Conservation (phyloP, 345 rosid genomes). For the Eutrema japonicum region DNA sequence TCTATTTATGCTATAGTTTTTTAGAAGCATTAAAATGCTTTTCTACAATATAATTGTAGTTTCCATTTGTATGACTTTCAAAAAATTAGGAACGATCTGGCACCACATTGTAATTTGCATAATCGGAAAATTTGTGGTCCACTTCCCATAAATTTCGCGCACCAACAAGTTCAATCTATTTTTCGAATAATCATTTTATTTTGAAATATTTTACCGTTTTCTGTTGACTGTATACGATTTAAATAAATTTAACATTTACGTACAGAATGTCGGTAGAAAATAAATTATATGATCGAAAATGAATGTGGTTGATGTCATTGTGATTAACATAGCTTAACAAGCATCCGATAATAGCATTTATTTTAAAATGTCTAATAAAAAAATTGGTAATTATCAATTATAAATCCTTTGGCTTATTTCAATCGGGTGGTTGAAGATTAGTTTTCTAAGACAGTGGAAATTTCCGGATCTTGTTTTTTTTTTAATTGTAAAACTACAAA, state of each 20-base stretch:
- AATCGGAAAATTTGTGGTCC: conserved; percentile 35
- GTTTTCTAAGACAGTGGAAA: conserved; percentile 42
- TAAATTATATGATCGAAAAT: conserved; percentile 7
- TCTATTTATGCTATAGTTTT: conserved; percentile 24
- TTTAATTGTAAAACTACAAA: conserved; percentile 24
- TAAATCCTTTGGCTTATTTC: conserved; percentile 32
- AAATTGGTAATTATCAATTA: not conserved
- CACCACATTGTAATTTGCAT: conserved; percentile 36
- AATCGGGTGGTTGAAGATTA: conserved; percentile 45
- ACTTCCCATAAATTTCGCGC: conserved; percentile 14
- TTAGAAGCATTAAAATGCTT: conserved; percentile 3
- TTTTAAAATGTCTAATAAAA: not conserved
- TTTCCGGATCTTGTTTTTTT: conserved; percentile 21
- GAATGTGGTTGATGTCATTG: conserved; percentile 42
- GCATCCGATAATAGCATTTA: conserved; percentile 30
- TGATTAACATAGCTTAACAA: conserved; percentile 42
- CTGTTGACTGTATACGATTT: conserved; percentile 23
- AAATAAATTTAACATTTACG: not conserved
- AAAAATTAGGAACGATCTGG: conserved; percentile 35
- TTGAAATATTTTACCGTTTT: conserved; percentile 22
- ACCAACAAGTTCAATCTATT: conserved; percentile 24
- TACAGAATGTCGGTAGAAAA: conserved; percentile 35
- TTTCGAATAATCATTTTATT: conserved; percentile 26
- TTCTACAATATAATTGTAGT: conserved; percentile 15
- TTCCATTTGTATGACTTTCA: conserved; percentile 25